phyloP scores from a whole-genome alignment of 495 filamentous ascomycete genomes.

The Usnea hakonensis region DNA sequence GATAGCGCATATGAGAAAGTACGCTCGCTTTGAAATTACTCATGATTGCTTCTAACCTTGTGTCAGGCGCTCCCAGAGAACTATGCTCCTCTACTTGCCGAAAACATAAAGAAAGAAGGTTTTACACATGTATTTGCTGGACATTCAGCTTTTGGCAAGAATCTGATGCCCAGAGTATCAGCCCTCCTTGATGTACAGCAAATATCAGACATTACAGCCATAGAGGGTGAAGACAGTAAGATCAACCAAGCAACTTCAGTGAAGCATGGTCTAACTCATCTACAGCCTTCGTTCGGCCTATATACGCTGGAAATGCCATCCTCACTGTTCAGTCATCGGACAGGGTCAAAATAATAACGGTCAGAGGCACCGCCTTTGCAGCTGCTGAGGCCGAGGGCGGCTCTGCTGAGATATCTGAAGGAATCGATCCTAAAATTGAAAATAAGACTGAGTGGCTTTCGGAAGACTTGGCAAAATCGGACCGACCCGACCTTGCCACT shows the following conservation, averaged over 20 bases:
- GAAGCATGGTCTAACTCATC: conserved; percentile 1
- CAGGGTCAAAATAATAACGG: conserved; percentile 77
- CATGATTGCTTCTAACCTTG: not conserved
- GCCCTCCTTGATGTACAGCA: conserved; percentile 88
- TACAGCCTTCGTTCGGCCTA: conserved; percentile 81
- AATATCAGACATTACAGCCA: conserved; percentile 79
- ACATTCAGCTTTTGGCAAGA: conserved; percentile 96
- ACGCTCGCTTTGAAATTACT: conserved; percentile 2
- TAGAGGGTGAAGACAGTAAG: conserved; percentile 80
- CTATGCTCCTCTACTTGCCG: conserved; percentile 83
- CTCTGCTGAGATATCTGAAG: conserved; percentile 41
- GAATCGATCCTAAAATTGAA: conserved; percentile 53
- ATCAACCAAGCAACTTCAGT: not conserved
- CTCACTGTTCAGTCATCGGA: conserved; percentile 92
- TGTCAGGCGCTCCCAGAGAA: conserved; percentile 82
- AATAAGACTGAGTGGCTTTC: conserved; percentile 79
- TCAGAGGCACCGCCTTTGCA: conserved; percentile 83
- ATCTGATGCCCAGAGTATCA: conserved; percentile 88
- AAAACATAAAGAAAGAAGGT: conserved; percentile 90
- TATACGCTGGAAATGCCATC: conserved; percentile 96
- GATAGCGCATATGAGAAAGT: conserved; percentile 92
- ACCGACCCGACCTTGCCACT: conserved; percentile 89
- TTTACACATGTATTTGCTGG: conserved; percentile 86
- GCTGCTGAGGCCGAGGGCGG: conserved; percentile 41
- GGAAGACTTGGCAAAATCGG: conserved; percentile 84